Evolutionary conservation across 75 land plant species (phyloP).

Genomic region (Pseudotsuga menziesii): DNA sequence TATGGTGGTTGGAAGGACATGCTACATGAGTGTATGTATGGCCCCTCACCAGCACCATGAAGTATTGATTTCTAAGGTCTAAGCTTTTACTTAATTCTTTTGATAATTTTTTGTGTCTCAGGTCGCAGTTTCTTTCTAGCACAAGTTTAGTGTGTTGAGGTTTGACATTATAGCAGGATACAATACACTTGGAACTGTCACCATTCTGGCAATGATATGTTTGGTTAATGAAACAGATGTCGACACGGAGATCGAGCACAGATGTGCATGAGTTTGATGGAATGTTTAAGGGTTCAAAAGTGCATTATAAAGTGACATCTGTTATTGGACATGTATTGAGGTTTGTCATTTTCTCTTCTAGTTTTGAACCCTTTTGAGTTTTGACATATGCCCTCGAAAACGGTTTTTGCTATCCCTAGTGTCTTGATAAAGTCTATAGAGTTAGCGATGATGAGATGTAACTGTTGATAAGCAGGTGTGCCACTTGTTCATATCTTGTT

Average conservation of each 20-base stretch:
- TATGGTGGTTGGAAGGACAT: background rate
- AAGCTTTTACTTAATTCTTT: background rate
- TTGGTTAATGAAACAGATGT: conserved; percentile 47
- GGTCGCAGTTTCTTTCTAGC: background rate
- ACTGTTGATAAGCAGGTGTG: background rate
- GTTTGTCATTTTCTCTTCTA: conserved; percentile 25
- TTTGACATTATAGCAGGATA: background rate
- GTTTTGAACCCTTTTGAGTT: background rate
- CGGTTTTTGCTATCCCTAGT: background rate
- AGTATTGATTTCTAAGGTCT: background rate
- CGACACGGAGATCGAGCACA: conserved; percentile 68
- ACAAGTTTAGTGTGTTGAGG: background rate
- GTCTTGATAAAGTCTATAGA: background rate
- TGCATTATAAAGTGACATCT: conserved; percentile 79
- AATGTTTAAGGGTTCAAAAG: conserved; percentile 50
- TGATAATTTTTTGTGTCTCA: background rate
- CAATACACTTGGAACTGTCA: background rate
- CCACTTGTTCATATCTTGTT: background rate
- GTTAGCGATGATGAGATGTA: background rate
- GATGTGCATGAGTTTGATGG: conserved; percentile 98
- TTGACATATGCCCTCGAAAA: background rate
- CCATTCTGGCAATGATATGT: background rate
- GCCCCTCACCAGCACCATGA: background rate
- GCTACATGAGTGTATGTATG: background rate
- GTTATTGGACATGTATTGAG: conserved; percentile 98